These are phyloP conservation scores for Penicillium cosmopolitanum DNA, from an alignment of 495 filamentous ascomycete species.

Conservation along the genomic window DNA sequence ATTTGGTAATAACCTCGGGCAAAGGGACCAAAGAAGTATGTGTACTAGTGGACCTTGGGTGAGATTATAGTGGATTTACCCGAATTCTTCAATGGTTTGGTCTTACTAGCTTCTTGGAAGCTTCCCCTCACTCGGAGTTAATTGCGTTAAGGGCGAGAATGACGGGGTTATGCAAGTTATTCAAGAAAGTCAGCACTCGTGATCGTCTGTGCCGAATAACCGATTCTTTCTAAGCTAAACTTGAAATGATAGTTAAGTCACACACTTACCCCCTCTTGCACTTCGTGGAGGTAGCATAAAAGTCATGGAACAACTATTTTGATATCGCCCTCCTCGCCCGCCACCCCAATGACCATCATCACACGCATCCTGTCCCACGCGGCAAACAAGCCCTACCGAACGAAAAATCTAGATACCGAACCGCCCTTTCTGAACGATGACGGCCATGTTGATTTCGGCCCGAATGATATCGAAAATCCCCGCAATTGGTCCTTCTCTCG, in stretches of 20 bases:
- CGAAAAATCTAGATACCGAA: constrained; percentile 15
- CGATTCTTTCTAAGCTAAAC: not conserved
- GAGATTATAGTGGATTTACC: not conserved
- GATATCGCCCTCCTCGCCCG: not conserved
- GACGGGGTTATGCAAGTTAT: not conserved
- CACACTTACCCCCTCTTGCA: no score
- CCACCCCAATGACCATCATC: constrained; percentile 17
- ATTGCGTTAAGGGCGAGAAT: not conserved
- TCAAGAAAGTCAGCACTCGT: not conserved
- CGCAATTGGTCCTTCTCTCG: constrained; percentile 52
- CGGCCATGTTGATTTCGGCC: constrained; percentile 48
- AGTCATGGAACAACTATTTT: not conserved
- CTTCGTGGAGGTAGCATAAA: not conserved
- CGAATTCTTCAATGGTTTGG: not conserved
- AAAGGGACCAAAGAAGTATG: no score
- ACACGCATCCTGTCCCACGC: constrained; percentile 20
- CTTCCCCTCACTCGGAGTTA: not conserved
- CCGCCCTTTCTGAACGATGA: constrained; percentile 38
- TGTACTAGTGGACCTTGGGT: not conserved
- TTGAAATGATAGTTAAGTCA: not conserved
- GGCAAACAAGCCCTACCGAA: constrained; percentile 24
- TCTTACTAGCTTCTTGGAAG: no score
- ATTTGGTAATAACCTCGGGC: no score
- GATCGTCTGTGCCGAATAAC: constrained; percentile 1
- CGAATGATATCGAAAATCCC: constrained; percentile 53